phyloP scores from a whole-genome alignment of 2,329 filamentous ascomycete species.

The Periglandula ipomoeae region DNA sequence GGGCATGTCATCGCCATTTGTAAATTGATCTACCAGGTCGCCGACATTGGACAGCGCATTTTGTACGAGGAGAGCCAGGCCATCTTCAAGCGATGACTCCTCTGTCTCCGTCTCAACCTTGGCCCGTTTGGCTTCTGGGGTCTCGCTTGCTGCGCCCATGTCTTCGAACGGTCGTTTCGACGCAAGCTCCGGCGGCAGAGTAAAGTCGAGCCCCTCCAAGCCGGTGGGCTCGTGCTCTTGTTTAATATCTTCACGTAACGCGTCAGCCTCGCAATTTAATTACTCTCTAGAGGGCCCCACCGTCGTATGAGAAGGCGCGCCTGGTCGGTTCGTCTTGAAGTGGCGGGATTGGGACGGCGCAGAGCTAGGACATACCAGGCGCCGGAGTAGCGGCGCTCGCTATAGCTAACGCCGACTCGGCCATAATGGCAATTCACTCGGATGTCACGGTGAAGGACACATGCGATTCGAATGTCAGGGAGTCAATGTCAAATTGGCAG shows the following conservation, averaged over 20 bases:
- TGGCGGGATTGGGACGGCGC: not conserved
- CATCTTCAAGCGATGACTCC: slow-evolving; percentile 25
- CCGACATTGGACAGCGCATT: slow-evolving; percentile 31
- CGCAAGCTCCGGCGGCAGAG: slow-evolving; percentile 24
- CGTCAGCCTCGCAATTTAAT: not conserved
- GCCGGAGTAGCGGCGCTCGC: slow-evolving; percentile 24
- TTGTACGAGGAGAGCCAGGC: slow-evolving; percentile 28
- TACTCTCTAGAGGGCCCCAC: not conserved
- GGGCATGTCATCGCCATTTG: slow-evolving; percentile 13
- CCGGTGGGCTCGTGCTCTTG: slow-evolving; percentile 24
- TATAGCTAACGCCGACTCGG: slow-evolving; percentile 30
- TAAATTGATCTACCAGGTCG: slow-evolving; percentile 27
- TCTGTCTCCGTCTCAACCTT: slow-evolving; percentile 21
- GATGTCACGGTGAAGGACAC: slow-evolving; percentile 14
- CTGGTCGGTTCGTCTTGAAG: not conserved
- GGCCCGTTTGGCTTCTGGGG: slow-evolving; percentile 24
- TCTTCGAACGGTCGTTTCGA: slow-evolving; percentile 29
- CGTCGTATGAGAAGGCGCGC: not conserved
- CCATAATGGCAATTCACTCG: slow-evolving; percentile 28
- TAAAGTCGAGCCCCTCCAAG: slow-evolving; percentile 26
- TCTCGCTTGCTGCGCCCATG: slow-evolving; percentile 17
- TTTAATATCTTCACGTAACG: slow-evolving; percentile 24
- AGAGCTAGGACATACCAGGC: slow-evolving; percentile 22
- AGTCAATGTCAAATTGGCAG: not conserved
- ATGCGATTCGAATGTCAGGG: slow-evolving; percentile 12